These are phyloP conservation scores for Sordariomycetes sp. DNA, from an alignment of 2,329 filamentous ascomycete genomes.

Conservation along the genomic window DNA sequence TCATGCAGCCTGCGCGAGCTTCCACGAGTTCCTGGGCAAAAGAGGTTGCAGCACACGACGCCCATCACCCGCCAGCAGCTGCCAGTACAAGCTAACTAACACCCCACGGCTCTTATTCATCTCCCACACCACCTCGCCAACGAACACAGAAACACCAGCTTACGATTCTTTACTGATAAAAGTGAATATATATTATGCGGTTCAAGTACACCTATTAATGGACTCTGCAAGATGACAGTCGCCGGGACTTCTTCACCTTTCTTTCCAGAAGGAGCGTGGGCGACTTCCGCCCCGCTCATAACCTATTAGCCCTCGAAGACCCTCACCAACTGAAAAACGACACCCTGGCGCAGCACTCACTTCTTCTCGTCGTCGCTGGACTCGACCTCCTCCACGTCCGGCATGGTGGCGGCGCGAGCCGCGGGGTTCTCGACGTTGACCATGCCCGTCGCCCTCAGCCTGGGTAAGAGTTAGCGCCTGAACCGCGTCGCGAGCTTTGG, in stretches of 20 bases:
- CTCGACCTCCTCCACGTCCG: conserved; percentile 38
- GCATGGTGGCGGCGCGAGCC: conserved; percentile 53
- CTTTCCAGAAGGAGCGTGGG: background rate
- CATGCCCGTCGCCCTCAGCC: conserved; percentile 60
- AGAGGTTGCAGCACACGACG: background rate
- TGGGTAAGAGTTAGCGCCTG: conserved; percentile 11
- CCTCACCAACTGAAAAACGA: background rate
- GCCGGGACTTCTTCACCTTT: background rate
- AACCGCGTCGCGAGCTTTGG: background rate
- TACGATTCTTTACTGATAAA: background rate
- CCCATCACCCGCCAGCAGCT: background rate
- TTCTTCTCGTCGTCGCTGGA: conserved; percentile 6
- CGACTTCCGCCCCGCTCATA: background rate
- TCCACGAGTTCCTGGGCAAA: background rate
- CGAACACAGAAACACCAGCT: background rate
- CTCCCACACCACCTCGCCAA: background rate
- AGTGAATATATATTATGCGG: background rate
- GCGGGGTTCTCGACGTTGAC: conserved; percentile 71
- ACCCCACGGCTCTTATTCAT: too few relatives aligned
- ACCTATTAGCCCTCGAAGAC: background rate
- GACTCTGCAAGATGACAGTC: background rate
- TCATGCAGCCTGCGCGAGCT: background rate
- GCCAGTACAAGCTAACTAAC: too few relatives aligned
- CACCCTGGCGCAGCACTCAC: background rate
- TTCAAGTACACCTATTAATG: background rate